Percentiles rank a stretch among this genome's conserved stretches.
Conservation (phyloP, 2,329 filamentous ascomycete genomes). For the Apiospora marii region DNA sequence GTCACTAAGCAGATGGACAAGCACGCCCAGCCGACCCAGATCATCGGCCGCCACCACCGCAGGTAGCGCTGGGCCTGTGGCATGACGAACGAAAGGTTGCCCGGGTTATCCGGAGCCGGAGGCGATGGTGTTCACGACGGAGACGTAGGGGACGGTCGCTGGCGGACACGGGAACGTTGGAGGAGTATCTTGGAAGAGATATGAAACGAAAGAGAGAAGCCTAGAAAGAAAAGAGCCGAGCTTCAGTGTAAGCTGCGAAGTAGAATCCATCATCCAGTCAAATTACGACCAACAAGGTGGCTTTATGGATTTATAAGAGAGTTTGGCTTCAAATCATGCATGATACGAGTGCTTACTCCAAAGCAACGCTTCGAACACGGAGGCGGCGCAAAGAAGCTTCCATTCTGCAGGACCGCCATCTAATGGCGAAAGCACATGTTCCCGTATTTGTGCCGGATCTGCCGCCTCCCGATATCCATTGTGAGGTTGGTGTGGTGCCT, state of each 20-base stretch:
- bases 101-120: conserved; percentile 44
- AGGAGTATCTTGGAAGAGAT: conserved; percentile 42
- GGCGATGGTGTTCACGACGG: conserved; percentile 40
- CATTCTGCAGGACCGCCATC: conserved; percentile 38
- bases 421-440: conserved; percentile 32
- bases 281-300: neutral
- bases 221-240: conserved; percentile 26
- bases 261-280: neutral
- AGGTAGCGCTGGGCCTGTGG: conserved; percentile 44
- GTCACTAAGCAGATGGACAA: neutral
- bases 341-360: conserved; percentile 33
- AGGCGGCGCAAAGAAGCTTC: conserved; percentile 36
- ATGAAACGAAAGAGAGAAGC: conserved; percentile 39
- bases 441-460: neutral
- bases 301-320: neutral
- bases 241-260: neutral
- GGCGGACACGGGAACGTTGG: conserved; percentile 38
- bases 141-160: conserved; percentile 36
- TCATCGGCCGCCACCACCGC: conserved; percentile 44
- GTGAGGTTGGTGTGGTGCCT: neutral
- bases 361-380: conserved; percentile 39
- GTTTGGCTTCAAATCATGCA: neutral
- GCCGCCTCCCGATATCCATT: conserved; percentile 23
- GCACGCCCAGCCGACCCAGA: conserved; percentile 45
- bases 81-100: conserved; percentile 40